phyloP scores from a whole-genome alignment of 768 basidiomycete genomes.

The Lactarius quietus region DNA sequence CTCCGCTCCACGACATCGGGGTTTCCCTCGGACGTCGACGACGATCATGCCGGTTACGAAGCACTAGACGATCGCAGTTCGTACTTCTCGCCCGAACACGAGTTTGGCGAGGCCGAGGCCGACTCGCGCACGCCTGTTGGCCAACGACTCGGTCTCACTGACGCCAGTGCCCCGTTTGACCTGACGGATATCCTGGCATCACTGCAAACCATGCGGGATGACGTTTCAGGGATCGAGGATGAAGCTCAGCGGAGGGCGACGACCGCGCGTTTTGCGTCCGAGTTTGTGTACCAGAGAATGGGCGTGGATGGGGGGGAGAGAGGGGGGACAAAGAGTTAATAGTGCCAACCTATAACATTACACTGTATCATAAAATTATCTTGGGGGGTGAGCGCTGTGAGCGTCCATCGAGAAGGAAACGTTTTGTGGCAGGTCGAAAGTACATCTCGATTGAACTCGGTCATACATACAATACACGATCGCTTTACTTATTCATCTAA shows the following conservation, averaged over 20 bases:
- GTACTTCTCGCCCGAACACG: conserved; percentile 12
- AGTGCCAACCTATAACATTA: not conserved
- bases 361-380: not conserved
- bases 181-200: conserved; percentile 17
- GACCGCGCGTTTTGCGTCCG: conserved; percentile 24
- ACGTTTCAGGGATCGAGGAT: conserved; percentile 23
- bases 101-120: not conserved
- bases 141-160: not conserved
- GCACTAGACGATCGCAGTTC: conserved; percentile 23
- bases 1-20: conserved; percentile 55
- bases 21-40: conserved; percentile 41
- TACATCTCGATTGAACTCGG: not conserved
- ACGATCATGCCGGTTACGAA: conserved; percentile 19
- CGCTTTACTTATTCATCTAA: conserved; percentile 1
- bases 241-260: conserved; percentile 21
- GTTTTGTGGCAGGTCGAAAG: not conserved
- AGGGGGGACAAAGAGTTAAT: not conserved
- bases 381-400: not conserved
- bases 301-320: conserved; percentile 14
- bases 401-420: not conserved
- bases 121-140: not conserved
- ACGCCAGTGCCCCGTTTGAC: conserved; percentile 17
- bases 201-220: conserved; percentile 19
- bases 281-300: conserved; percentile 24
- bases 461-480: not conserved